Base-by-base conservation (phyloP, 768 basidiomycete species). In the Polyporus arcularius region DNA sequence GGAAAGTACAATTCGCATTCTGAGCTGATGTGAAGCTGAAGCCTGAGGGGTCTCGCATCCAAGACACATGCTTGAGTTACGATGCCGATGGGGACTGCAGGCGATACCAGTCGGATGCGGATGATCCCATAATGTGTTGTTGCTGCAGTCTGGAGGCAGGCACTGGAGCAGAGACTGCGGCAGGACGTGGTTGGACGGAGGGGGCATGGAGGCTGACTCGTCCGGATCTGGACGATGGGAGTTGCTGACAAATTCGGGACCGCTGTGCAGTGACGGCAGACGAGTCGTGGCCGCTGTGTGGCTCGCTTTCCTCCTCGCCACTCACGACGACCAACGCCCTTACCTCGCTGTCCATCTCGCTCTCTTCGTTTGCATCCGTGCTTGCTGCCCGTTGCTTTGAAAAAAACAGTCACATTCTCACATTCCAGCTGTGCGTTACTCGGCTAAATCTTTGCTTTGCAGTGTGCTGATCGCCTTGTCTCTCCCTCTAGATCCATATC, bases 221-320 rank as follows among this genome's bases (percentile, higher is more conserved):
- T 14, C 50, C 48, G 47, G 18, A 45, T 28, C n/a, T 35, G 48
- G 55, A 41, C 14, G 51, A 54, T 58, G 55, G 62, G 62, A 59
- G 56, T 18, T 54, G 62, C 62, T 63, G 62, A 63, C 62, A 59
- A 63, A 63, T 53, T 53, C 26, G 30, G 38, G 62, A 58, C 56
- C 54, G 62, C 57, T 26, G 46, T 60, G 32, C 6, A 26, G 57
- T 61, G 60, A 56, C 55, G 55, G 55, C 55, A 56, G 60, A 53
- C 30, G 43, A 45, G 53, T 62, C 61, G 61, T 62, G 61, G 46
- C 50, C 40, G 43, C 62, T 58, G 53, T 55, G 41, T 46, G 38
- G 21, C 53, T 43, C 30, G 42, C 42, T 47, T 12, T 57, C 53
- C 57, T 59, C 62, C 56, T 63, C 57, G 57, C 57, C 62, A 58